Evolutionary conservation across 495 filamentous ascomycete species (phyloP).

Genomic region (Penicillium coffeae): DNA sequence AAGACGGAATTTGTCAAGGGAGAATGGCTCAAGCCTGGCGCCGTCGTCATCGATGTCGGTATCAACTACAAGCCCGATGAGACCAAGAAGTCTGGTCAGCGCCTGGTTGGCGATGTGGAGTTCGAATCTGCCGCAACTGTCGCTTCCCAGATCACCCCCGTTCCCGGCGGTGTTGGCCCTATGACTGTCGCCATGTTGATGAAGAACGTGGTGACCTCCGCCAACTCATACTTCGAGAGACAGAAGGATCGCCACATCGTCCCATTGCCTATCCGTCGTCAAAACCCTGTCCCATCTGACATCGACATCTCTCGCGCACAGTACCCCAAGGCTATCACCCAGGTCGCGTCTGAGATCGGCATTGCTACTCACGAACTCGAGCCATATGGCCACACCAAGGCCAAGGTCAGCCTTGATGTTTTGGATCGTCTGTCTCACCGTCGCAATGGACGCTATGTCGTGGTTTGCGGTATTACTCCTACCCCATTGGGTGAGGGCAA

Average conservation of each 20-base stretch:
- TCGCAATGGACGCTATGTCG: constrained; percentile 81
- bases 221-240: constrained; percentile 74
- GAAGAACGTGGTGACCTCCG: constrained; percentile 85
- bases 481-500: constrained; percentile 98
- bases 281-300: constrained; percentile 81
- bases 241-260: constrained; percentile 72
- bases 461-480: constrained; percentile 93
- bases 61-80: constrained; percentile 95
- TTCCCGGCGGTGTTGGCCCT: constrained; percentile 93
- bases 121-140: constrained; percentile 81
- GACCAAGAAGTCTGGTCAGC: constrained; percentile 88
- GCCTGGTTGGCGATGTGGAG: constrained; percentile 95
- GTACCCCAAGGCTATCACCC: constrained; percentile 80
- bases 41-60: constrained; percentile 94
- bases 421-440: constrained; percentile 82
- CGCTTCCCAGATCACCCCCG: constrained; percentile 93
- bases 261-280: constrained; percentile 73
- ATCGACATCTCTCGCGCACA: constrained; percentile 90
- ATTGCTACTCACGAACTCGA: constrained; percentile 84
- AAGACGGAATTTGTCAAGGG: constrained; percentile 83
- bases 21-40: constrained; percentile 91
- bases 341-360: constrained; percentile 80
- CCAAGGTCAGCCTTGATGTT: constrained; percentile 80
- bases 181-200: constrained; percentile 98
- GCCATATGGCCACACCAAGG: constrained; percentile 91